These are phyloP conservation scores for Iberis pinnata DNA, from an alignment of 345 rosid genomes.

Conservation along the genomic window DNA sequence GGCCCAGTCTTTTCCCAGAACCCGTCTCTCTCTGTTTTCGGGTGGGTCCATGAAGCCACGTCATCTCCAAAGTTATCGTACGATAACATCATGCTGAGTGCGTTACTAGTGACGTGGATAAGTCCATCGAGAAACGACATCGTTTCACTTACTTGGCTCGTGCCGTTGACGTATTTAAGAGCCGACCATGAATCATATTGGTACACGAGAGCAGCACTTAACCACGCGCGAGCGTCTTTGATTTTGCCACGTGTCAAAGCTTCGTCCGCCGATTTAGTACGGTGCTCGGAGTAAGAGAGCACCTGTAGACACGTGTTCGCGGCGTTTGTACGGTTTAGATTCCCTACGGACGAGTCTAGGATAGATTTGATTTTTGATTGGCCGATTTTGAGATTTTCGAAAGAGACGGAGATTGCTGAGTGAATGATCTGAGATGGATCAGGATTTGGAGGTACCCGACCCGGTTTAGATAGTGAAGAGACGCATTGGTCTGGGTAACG, in stretches of 20 bases:
- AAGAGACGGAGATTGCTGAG: constrained; percentile 55
- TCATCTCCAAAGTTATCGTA: constrained; percentile 50
- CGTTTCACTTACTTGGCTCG: constrained; percentile 38
- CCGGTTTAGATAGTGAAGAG: constrained; percentile 35
- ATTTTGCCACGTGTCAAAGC: constrained; percentile 38
- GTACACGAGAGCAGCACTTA: constrained; percentile 63
- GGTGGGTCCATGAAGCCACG: constrained; percentile 46
- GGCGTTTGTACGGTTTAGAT: constrained; percentile 50
- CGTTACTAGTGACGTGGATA: constrained; percentile 52
- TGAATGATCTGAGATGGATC: constrained; percentile 50
- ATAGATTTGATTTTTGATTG: constrained; percentile 50
- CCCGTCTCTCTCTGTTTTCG: constrained; percentile 74
- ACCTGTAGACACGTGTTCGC: constrained; percentile 50
- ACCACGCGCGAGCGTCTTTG: constrained; percentile 77
- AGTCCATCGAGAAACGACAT: constrained; percentile 55
- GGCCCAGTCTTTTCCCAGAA: constrained; percentile 43
- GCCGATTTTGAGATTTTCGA: constrained; percentile 44
- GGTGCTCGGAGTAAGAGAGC: constrained; percentile 46
- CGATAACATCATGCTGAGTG: constrained; percentile 58
- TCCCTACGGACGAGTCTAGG: constrained; percentile 46
- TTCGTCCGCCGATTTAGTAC: constrained; percentile 36
- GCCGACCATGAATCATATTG: constrained; percentile 76
- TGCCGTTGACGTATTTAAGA: constrained; percentile 68
- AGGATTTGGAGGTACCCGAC: constrained; percentile 35
- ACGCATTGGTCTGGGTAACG: constrained; percentile 47